Percentiles rank a stretch among this genome's conserved stretches.
Conservation (phyloP, 257 asterid genomes). For the Ballota nigra region DNA sequence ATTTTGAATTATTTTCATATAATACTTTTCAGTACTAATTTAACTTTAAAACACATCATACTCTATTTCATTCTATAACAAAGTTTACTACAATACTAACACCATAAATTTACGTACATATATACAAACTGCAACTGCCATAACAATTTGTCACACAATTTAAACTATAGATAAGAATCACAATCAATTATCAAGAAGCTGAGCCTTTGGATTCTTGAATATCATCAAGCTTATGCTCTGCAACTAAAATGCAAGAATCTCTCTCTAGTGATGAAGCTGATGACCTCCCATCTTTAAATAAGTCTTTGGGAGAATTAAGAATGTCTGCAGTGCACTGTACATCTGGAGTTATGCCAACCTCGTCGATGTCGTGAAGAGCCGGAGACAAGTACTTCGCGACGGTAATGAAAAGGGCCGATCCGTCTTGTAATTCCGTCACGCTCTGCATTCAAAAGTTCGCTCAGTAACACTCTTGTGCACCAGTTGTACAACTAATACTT, state of each 20-base stretch:
- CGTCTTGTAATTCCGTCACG: conserved; percentile 83
- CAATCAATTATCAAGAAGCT: conserved; percentile 48
- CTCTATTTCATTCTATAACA: background rate
- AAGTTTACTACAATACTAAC: background rate
- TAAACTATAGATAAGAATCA: background rate
- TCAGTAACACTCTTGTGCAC: background rate
- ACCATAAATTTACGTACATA: background rate
- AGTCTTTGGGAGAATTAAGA: conserved; percentile 50
- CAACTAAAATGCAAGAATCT: conserved; percentile 83
- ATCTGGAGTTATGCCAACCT: conserved; percentile 86
- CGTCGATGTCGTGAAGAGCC: conserved; percentile 88
- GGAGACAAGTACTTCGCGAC: conserved; percentile 93
- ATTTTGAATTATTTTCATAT: too few relatives aligned
- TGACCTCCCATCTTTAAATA: conserved; percentile 34
- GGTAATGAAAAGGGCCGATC: conserved; percentile 87
- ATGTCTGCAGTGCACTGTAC: conserved; percentile 70
- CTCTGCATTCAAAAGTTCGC: conserved; percentile 47
- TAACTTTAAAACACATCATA: too few relatives aligned
- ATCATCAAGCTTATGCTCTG: conserved; percentile 87
- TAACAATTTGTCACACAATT: background rate
- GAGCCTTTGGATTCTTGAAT: conserved; percentile 59
- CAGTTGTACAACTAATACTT: too few relatives aligned
- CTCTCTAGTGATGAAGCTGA: conserved; percentile 53
- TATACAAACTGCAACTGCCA: conserved; percentile 6
- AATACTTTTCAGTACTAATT: too few relatives aligned